Base-by-base conservation (phyloP, 768 basidiomycete genomes). In the Russula compacta region DNA sequence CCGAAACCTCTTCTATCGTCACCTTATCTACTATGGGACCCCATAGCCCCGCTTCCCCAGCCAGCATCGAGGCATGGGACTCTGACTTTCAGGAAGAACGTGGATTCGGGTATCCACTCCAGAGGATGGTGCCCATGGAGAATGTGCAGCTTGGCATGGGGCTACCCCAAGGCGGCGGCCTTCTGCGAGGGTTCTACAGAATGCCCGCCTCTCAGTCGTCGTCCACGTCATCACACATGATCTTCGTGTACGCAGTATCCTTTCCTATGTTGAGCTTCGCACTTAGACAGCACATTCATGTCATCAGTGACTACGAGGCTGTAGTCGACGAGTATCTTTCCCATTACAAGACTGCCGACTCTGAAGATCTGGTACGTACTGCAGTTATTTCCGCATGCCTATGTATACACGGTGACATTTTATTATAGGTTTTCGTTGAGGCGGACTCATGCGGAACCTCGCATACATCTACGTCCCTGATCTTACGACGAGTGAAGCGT, bases 301-400 rank as follows among this genome's bases (percentile, higher is more conserved):
- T 40, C 36, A 33, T 10, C 7, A 65, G 64, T 3, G 58, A 63
- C 24, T 66, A 63, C 9, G 64, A 66, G 55, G 51, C 62, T 1
- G 46, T 66, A 2, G 64, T 64, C 50, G 64, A 66, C 46, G 64
- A 66, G 50, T 64, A 60, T 29, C 58, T 63, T 7, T 64, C 61
- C 29, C 55, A 54, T 40, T 60, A 63, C 46, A 24, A 58, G 11
- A 32, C 21, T 24, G 15, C 44, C 11, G 57, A 59, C 6, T 9
- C 48, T 9, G 50, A 47, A 14, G 58, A 63, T 36, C 32, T 66
- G 62, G 64, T 66, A 14, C 15, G 64, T 58, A 14, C 11, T 58
- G 12, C 11, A 7, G 1, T 32, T 1, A 1, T 52, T 47, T 50
- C 35, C 7, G 0, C 2, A 14, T 21, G 12, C 36, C n/a, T 14